These are phyloP conservation scores for Tulasnella sp. DNA, from an alignment of 768 basidiomycete genomes.

Conservation along the genomic window DNA sequence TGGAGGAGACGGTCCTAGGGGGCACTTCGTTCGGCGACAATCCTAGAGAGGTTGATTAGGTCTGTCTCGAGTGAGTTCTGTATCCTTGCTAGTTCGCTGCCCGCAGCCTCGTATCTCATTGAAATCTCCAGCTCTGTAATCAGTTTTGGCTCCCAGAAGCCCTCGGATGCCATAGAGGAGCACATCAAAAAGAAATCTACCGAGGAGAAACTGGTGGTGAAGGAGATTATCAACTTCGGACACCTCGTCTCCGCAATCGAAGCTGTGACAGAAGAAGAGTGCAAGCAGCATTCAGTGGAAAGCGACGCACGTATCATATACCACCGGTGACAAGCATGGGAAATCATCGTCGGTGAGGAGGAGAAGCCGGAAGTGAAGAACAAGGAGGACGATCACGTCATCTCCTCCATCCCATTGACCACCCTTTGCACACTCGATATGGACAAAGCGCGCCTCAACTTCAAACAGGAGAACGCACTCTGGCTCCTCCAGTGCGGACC, in stretches of 20 bases:
- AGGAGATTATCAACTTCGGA: background rate
- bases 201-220: background rate
- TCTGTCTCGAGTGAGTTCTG: slow-evolving; percentile 24
- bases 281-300: slow-evolving; percentile 9
- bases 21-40: background rate
- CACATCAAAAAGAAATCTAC: slow-evolving; percentile 13
- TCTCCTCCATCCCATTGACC: slow-evolving; percentile 28
- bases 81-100: background rate
- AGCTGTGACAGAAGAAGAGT: background rate
- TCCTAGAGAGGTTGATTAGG: slow-evolving; percentile 10
- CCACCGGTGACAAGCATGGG: background rate
- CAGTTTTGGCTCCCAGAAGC: slow-evolving; percentile 21
- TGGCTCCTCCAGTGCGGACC: slow-evolving; percentile 28
- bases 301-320: background rate
- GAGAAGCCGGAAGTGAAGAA: background rate
- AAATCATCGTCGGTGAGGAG: background rate
- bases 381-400: slow-evolving; percentile 21
- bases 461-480: slow-evolving; percentile 28
- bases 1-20: background rate
- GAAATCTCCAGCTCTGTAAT: background rate
- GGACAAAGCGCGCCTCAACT: too few species aligned
- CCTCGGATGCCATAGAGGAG: slow-evolving; percentile 23
- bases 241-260: slow-evolving; percentile 11
- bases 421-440: slow-evolving; percentile 27
- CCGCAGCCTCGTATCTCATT: background rate